A percentile compares a stretch with the other conserved stretches of the same genome.
Evolutionary conservation across 2,329 filamentous ascomycete species (phyloP).

Genomic region (Clathrospora elynae): DNA sequence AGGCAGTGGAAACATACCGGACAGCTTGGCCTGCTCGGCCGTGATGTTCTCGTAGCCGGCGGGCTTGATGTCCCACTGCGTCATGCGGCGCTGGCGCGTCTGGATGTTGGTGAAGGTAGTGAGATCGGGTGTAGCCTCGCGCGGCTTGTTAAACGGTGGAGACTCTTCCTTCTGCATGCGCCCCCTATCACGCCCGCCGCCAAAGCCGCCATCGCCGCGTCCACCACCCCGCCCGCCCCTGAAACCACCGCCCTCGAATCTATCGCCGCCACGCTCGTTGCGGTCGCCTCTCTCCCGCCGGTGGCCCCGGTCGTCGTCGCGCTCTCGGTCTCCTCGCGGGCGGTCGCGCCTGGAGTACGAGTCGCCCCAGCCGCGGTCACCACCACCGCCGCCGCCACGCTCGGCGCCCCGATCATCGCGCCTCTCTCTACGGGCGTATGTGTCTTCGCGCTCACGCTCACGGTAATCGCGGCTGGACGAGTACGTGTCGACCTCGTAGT

Average conservation of each 20-base stretch:
- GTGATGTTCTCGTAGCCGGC: conserved; percentile 98
- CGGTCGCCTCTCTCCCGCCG: conserved; percentile 46
- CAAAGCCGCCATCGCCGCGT: conserved; percentile 31
- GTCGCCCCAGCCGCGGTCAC: conserved; percentile 63
- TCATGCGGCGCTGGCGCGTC: conserved; percentile 87
- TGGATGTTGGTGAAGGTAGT: conserved; percentile 82
- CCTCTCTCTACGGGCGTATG: conserved; percentile 72
- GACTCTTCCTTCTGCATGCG: conserved; percentile 75
- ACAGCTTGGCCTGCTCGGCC: conserved; percentile 96
- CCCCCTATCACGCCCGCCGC: conserved; percentile 54
- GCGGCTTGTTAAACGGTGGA: conserved; percentile 78
- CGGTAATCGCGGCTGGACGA: conserved; percentile 91
- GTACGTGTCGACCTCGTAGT: conserved; percentile 82
- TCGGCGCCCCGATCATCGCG: conserved; percentile 54
- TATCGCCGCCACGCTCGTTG: conserved; percentile 59
- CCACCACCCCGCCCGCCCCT: conserved; percentile 34
- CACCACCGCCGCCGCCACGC: conserved; percentile 54
- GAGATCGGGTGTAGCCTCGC: conserved; percentile 93
- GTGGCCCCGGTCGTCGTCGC: conserved; percentile 43
- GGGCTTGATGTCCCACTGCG: conserved; percentile 99
- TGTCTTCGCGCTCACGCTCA: conserved; percentile 90
- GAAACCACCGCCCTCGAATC: conserved; percentile 50
- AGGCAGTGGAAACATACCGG: conserved; percentile 97
- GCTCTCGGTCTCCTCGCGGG: conserved; percentile 38
- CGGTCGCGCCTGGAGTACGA: conserved; percentile 46